Conservation (phyloP, 202 grass and related monocot species). For the Zoysia matrella region DNA sequence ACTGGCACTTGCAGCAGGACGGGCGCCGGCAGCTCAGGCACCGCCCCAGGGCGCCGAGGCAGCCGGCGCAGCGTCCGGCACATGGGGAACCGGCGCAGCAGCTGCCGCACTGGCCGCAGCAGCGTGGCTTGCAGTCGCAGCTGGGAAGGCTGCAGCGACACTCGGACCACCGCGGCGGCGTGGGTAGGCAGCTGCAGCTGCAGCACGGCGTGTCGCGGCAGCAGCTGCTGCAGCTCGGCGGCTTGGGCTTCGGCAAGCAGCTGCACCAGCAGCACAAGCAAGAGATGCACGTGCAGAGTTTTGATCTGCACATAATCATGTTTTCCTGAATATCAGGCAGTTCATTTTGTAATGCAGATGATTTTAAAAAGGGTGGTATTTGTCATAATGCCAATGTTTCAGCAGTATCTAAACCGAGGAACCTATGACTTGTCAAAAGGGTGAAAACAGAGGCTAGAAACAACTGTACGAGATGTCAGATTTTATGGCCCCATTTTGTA, state of each 20-base stretch:
- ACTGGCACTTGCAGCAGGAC: conserved; percentile 49
- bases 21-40: conserved; percentile 39
- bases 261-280: conserved; percentile 66
- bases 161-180: conserved; percentile 20
- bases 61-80: conserved; percentile 4
- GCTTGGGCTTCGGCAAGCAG: conserved; percentile 37
- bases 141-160: conserved; percentile 31
- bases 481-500: background rate
- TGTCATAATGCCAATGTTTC: background rate
- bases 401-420: background rate
- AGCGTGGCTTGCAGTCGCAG: conserved; percentile 31
- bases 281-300: conserved; percentile 56
- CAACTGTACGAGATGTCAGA: background rate
- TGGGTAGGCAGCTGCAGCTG: conserved; percentile 38
- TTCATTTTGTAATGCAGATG: background rate
- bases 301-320: conserved; percentile 55
- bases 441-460: background rate
- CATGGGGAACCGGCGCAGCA: background rate
- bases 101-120: conserved; percentile 29
- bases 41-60: conserved; percentile 12
- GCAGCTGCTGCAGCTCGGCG: conserved; percentile 16
- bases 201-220: conserved; percentile 41
- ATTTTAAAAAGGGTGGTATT: background rate
- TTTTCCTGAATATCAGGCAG: background rate
- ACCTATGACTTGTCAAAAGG: background rate